Evolutionary conservation across 257 asterid species (phyloP).

Genomic region (Rehmannia glutinosa): DNA sequence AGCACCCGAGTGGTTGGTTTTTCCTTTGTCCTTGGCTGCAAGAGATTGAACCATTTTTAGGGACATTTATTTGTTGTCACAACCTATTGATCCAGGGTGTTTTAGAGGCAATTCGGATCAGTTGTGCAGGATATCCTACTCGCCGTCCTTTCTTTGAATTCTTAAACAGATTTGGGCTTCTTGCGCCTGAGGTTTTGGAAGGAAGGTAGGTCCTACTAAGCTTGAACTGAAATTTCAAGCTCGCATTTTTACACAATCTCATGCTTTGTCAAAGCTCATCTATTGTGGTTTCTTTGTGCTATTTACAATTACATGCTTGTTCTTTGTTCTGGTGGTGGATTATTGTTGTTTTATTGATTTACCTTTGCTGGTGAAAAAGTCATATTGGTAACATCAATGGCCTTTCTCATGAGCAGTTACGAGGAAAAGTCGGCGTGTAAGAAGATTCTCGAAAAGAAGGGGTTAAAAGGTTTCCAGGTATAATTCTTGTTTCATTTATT

Average conservation of each 20-base stretch:
- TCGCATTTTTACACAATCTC: slow-evolving; percentile 11
- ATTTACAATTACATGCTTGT: not conserved
- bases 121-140: slow-evolving; percentile 98
- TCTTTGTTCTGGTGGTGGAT: slow-evolving; percentile 6
- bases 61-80: slow-evolving; percentile 13
- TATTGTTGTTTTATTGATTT: not conserved
- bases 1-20: not conserved
- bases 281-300: slow-evolving; percentile 2
- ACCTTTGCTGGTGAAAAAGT: slow-evolving; percentile 17
- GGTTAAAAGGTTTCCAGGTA: slow-evolving; percentile 92
- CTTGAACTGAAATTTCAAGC: slow-evolving; percentile 17
- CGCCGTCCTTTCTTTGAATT: slow-evolving; percentile 96
- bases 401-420: slow-evolving; percentile 50
- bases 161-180: slow-evolving; percentile 91
- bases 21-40: slow-evolving; percentile 27
- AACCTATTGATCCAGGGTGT: slow-evolving; percentile 70
- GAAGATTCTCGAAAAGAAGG: slow-evolving; percentile 86
- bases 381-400: slow-evolving; percentile 17
- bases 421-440: slow-evolving; percentile 83
- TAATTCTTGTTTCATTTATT: not conserved
- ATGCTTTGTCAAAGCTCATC: slow-evolving; percentile 10
- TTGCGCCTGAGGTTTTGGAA: slow-evolving; percentile 82
- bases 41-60: slow-evolving; percentile 11
- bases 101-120: slow-evolving; percentile 94
- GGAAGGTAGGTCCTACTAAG: slow-evolving; percentile 53